Percentiles rank a stretch among this genome's conserved stretches.
Evolutionary conservation across 371 early-diverging fungal species (phyloP).

Genomic region (Cokeromyces recurvatus): DNA sequence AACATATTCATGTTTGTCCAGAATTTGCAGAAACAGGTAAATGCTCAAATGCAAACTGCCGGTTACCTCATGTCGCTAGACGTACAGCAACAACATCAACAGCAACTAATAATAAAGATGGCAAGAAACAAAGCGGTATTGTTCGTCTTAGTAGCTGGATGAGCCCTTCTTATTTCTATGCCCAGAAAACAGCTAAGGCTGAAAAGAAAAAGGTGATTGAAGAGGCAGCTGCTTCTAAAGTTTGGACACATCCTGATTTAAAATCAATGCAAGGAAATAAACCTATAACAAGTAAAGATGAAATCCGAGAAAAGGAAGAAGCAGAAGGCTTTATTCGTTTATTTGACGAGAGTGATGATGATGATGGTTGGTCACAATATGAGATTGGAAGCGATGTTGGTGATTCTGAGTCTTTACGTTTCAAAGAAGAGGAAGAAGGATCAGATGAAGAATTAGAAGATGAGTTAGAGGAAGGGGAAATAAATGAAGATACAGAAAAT

Average conservation of each 20-base stretch:
- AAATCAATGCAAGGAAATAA: background rate
- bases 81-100: constrained; percentile 19
- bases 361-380: constrained; percentile 31
- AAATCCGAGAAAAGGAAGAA: constrained; percentile 18
- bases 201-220: constrained; percentile 14
- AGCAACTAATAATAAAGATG: constrained; percentile 6
- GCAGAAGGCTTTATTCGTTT: constrained; percentile 37
- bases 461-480: constrained; percentile 11
- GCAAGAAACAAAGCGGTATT: no score
- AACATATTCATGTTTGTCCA: constrained; percentile 58
- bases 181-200: constrained; percentile 17
- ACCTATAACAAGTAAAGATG: background rate
- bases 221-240: constrained; percentile 3
- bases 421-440: constrained; percentile 13
- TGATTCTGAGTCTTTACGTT: constrained; percentile 10
- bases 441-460: constrained; percentile 16
- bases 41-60: constrained; percentile 55
- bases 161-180: constrained; percentile 27
- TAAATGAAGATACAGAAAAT: background rate
- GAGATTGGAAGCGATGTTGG: constrained; percentile 4
- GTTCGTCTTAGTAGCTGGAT: constrained; percentile 31
- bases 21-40: constrained; percentile 51
- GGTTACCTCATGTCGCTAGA: constrained; percentile 51
- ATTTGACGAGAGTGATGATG: constrained; percentile 40
- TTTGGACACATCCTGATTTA: no score